Conservation (phyloP, 2,329 filamentous ascomycete genomes). For the Monosporascus sp. region DNA sequence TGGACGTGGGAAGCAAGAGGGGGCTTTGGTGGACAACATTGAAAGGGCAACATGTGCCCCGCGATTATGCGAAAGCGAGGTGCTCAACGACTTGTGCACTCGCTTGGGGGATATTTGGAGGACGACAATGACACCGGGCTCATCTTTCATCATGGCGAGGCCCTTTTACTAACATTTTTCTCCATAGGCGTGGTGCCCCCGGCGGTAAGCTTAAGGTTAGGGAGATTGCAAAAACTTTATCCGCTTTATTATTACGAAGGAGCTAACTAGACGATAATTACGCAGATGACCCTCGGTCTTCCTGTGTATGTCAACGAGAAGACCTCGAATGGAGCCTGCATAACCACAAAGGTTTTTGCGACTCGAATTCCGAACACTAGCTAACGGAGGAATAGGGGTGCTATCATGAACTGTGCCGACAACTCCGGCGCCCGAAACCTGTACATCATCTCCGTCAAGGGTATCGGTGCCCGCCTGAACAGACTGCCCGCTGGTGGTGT, state of each 20-base stretch:
- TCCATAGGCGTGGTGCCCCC: slow-evolving; percentile 72
- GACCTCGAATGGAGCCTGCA: not conserved
- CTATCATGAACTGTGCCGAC: slow-evolving; percentile 99
- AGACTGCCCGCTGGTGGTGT: slow-evolving; percentile 95
- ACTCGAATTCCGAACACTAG: not conserved
- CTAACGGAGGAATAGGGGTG: slow-evolving; percentile 58
- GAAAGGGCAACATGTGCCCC: not conserved
- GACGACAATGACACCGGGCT: not conserved
- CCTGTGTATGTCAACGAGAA: slow-evolving; percentile 74
- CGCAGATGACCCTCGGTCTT: slow-evolving; percentile 77
- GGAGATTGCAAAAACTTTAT: slow-evolving; percentile 60
- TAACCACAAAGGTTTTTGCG: not conserved
- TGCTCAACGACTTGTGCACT: not conserved
- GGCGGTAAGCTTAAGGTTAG: too few species aligned
- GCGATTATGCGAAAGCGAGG: not conserved
- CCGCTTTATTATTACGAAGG: too few species aligned
- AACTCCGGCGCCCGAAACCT: slow-evolving; percentile 98
- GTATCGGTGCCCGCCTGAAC: slow-evolving; percentile 96
- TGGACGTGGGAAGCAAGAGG: not conserved
- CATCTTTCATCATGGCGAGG: not conserved
- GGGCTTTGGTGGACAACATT: not conserved
- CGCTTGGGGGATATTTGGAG: not conserved
- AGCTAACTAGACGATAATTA: too few species aligned
- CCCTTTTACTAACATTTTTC: slow-evolving; percentile 10
- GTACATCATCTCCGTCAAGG: slow-evolving; percentile 99